A percentile compares a stretch with the other conserved stretches of the same genome.
phyloP scores from a whole-genome alignment of 2,329 filamentous ascomycete species.

The Pseudogymnoascus sp. region DNA sequence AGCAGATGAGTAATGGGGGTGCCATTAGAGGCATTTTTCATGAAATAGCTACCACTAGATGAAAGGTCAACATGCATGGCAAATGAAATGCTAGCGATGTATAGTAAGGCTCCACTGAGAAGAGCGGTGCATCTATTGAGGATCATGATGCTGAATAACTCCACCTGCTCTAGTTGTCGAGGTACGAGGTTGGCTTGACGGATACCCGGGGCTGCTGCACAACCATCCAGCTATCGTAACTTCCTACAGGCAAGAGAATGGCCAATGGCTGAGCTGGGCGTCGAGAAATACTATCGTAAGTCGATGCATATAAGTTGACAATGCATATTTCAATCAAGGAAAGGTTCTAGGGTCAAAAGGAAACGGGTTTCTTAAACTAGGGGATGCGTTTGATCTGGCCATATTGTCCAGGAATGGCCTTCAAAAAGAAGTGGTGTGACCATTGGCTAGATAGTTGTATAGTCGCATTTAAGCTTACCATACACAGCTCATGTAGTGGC shows the following conservation, averaged over 20 bases:
- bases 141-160: neutral
- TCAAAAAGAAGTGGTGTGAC: neutral
- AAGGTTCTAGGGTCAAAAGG: neutral
- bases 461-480: neutral
- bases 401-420: neutral
- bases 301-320: neutral
- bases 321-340: neutral
- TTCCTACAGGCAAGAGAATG: neutral
- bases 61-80: neutral
- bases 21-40: neutral
- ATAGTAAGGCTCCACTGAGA: neutral
- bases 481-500: neutral
- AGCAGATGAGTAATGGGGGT: neutral
- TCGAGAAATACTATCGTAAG: neutral
- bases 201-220: neutral
- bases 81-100: neutral
- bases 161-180: neutral
- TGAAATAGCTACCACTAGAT: neutral
- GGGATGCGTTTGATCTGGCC: neutral
- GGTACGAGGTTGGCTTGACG: neutral
- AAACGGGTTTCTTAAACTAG: neutral
- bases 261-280: neutral
- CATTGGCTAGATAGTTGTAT: neutral
- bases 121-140: neutral
- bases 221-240: neutral